Evolutionary conservation across 179 eudicot genomes (phyloP).

Genomic region (Beta corolliflora): DNA sequence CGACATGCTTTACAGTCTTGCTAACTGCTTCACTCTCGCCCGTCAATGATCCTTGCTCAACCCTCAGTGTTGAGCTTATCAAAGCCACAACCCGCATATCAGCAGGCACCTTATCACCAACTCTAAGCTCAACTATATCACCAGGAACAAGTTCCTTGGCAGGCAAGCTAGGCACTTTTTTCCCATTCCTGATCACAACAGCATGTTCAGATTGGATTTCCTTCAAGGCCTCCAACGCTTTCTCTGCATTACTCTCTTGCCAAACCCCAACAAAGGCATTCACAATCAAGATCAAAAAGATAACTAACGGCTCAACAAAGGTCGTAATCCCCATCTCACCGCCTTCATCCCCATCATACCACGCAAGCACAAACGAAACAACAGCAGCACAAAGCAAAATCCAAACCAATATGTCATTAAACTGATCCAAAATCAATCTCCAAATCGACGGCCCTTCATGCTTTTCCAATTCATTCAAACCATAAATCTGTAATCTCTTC

Average conservation of each 20-base stretch:
- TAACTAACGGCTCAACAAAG: conserved; percentile 65
- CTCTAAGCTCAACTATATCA: too few relatives aligned
- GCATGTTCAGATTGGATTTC: conserved; percentile 72
- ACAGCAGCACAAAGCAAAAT: conserved; percentile 83
- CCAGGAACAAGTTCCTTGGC: too few relatives aligned
- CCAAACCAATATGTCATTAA: conserved; percentile 85
- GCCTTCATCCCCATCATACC: conserved; percentile 79
- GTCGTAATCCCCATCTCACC: conserved; percentile 63
- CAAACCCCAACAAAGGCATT: conserved; percentile 94
- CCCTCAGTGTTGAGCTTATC: conserved; percentile 27
- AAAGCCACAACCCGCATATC: too few relatives aligned
- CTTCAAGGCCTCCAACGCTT: conserved; percentile 89
- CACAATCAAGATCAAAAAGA: conserved; percentile 83
- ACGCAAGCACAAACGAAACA: conserved; percentile 81
- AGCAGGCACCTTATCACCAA: too few relatives aligned
- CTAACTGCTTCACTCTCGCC: conserved; percentile 90
- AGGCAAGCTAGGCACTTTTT: conserved; percentile 33
- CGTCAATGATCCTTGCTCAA: conserved; percentile 65
- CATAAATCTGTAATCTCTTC: conserved; percentile 49
- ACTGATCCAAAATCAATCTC: conserved; percentile 79
- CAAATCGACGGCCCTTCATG: conserved; percentile 80
- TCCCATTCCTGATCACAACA: conserved; percentile 42
- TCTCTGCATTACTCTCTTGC: conserved; percentile 96
- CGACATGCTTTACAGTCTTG: conserved; percentile 70
- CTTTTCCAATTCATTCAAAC: conserved; percentile 78